Evolutionary conservation across 768 basidiomycete genomes (phyloP).

Genomic region (Mycena filopes): DNA sequence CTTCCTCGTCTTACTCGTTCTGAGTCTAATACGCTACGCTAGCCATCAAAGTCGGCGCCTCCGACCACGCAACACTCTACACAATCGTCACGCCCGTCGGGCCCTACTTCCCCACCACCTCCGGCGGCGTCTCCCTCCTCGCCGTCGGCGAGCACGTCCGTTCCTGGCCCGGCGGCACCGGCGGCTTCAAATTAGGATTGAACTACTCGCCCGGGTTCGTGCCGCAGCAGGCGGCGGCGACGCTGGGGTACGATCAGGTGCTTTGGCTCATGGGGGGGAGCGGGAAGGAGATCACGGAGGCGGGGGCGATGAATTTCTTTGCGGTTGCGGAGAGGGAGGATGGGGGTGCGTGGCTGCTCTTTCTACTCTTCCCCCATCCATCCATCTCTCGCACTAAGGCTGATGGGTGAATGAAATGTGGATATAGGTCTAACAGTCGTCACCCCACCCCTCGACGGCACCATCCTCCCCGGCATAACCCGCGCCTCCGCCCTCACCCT

Average conservation of each 20-base stretch:
- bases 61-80: constrained; percentile 79
- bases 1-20: constrained; percentile 48
- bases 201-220: constrained; percentile 71
- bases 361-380: constrained; percentile 4
- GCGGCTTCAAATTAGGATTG: constrained; percentile 79
- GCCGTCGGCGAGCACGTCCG: constrained; percentile 53
- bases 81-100: constrained; percentile 78
- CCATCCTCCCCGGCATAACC: constrained; percentile 93
- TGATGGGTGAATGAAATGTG: neutral
- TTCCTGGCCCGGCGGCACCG: constrained; percentile 74
- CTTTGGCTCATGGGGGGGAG: constrained; percentile 80
- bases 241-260: constrained; percentile 79
- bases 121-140: constrained; percentile 53
- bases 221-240: constrained; percentile 72
- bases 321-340: constrained; percentile 69
- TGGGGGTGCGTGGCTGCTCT: constrained; percentile 61
- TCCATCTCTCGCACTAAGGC: neutral
- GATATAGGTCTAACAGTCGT: constrained; percentile 72
- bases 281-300: constrained; percentile 62
- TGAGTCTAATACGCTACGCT: neutral
- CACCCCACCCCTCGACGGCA: constrained; percentile 87
- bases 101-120: constrained; percentile 71
- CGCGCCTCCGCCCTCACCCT: constrained; percentile 79
- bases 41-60: constrained; percentile 73
- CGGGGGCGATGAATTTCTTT: constrained; percentile 87